Evolutionary conservation across 495 filamentous ascomycete genomes (phyloP).

Genomic region (Aspergillus diversus): DNA sequence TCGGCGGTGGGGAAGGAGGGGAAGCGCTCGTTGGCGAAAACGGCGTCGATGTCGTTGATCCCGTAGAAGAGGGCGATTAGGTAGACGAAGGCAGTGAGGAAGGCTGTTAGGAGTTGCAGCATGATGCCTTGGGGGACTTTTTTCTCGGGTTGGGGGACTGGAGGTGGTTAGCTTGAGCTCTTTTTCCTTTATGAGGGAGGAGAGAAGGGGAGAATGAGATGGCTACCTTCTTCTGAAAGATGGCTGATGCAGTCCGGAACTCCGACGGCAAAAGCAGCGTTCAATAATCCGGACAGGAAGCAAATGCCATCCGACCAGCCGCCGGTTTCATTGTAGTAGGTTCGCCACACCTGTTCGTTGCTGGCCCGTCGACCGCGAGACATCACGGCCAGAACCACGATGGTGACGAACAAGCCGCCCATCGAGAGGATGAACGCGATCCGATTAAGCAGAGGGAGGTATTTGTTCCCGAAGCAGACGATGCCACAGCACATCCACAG

Average conservation of each 20-base stretch:
- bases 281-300: slow-evolving; percentile 78
- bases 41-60: slow-evolving; percentile 45
- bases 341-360: slow-evolving; percentile 64
- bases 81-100: slow-evolving; percentile 53
- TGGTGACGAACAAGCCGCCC: slow-evolving; percentile 68
- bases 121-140: slow-evolving; percentile 56
- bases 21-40: slow-evolving; percentile 35
- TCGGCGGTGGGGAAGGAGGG: slow-evolving; percentile 73
- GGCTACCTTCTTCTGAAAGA: slow-evolving; percentile 70
- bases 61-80: slow-evolving; percentile 58
- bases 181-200: neutral
- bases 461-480: slow-evolving; percentile 70
- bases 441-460: slow-evolving; percentile 68
- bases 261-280: slow-evolving; percentile 83
- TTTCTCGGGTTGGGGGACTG: slow-evolving; percentile 55
- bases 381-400: slow-evolving; percentile 77
- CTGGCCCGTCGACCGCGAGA: slow-evolving; percentile 48
- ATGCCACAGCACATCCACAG: slow-evolving; percentile 66
- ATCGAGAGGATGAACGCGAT: slow-evolving; percentile 71
- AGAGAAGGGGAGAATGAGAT: neutral
- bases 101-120: slow-evolving; percentile 54
- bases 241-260: slow-evolving; percentile 78
- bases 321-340: slow-evolving; percentile 67
- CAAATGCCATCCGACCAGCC: slow-evolving; percentile 69
- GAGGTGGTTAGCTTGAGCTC: neutral